These are phyloP conservation scores for Beauveria bassiana DNA, from an alignment of 2,329 filamentous ascomycete species.

Conservation along the genomic window DNA sequence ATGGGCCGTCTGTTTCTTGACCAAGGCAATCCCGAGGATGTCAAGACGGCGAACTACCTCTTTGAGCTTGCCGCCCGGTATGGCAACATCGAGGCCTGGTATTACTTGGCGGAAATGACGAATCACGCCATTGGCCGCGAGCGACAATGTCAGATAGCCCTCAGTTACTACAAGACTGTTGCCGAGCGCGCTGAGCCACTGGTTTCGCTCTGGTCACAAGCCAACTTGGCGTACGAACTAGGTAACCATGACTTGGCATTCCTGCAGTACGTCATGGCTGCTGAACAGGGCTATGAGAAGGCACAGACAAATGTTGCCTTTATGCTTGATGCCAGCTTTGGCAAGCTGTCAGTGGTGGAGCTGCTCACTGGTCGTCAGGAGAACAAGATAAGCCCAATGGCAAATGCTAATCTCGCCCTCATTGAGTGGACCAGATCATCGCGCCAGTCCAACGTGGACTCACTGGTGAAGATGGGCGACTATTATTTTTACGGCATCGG, in stretches of 20 bases:
- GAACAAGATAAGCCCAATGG: constrained; percentile 31
- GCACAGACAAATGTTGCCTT: constrained; percentile 87
- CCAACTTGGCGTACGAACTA: constrained; percentile 71
- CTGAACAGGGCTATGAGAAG: constrained; percentile 85
- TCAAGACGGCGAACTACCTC: constrained; percentile 72
- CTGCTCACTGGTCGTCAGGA: constrained; percentile 31
- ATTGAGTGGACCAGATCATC: constrained; percentile 95
- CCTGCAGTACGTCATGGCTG: constrained; percentile 75
- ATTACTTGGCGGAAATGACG: constrained; percentile 84
- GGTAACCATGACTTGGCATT: constrained; percentile 76
- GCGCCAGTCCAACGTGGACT: constrained; percentile 86
- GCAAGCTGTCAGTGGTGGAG: constrained; percentile 28
- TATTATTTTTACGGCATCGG: constrained; percentile 87
- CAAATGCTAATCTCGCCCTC: constrained; percentile 59
- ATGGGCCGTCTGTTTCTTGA: constrained; percentile 80
- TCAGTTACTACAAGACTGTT: constrained; percentile 75
- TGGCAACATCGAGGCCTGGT: constrained; percentile 80
- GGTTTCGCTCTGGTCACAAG: constrained; percentile 72
- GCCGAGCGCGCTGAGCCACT: constrained; percentile 65
- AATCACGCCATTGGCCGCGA: constrained; percentile 75
- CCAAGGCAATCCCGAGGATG: constrained; percentile 62
- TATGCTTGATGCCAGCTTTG: constrained; percentile 68
- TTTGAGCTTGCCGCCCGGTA: constrained; percentile 81
- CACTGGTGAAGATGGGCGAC: constrained; percentile 95
- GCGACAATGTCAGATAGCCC: constrained; percentile 66